Evolutionary conservation across 2,329 filamentous ascomycete genomes (phyloP).

Genomic region (Aspergillus persii): DNA sequence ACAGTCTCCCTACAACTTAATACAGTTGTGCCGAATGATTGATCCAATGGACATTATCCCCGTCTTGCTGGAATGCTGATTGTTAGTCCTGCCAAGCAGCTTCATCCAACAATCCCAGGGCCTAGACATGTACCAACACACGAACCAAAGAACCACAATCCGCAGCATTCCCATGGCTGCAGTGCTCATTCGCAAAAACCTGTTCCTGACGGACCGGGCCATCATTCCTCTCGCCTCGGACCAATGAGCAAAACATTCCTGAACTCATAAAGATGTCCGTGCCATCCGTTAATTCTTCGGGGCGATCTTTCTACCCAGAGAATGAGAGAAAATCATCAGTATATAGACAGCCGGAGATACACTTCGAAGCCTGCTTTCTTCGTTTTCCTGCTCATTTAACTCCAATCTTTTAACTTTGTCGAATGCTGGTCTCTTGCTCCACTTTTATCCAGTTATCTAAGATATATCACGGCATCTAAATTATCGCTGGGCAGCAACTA

Average conservation of each 20-base stretch:
- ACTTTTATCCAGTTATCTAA: background rate
- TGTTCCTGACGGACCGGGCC: background rate
- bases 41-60: background rate
- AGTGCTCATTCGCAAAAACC: background rate
- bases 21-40: background rate
- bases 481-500: background rate
- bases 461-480: background rate
- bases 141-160: background rate
- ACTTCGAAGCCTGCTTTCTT: background rate
- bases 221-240: background rate
- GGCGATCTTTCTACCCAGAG: background rate
- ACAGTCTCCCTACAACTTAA: background rate
- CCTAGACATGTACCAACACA: background rate
- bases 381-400: too few relatives aligned
- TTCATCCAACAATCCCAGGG: background rate
- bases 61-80: background rate
- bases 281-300: background rate
- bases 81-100: background rate
- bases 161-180: background rate
- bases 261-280: background rate
- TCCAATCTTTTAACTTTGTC: background rate
- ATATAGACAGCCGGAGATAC: background rate
- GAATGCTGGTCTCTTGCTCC: background rate
- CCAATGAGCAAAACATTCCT: background rate
- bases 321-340: background rate